Percentiles rank a stretch among this genome's conserved stretches.
These are phyloP conservation scores for Pisolithus marmoratus DNA, from an alignment of 768 basidiomycete genomes.

Conservation along the genomic window DNA sequence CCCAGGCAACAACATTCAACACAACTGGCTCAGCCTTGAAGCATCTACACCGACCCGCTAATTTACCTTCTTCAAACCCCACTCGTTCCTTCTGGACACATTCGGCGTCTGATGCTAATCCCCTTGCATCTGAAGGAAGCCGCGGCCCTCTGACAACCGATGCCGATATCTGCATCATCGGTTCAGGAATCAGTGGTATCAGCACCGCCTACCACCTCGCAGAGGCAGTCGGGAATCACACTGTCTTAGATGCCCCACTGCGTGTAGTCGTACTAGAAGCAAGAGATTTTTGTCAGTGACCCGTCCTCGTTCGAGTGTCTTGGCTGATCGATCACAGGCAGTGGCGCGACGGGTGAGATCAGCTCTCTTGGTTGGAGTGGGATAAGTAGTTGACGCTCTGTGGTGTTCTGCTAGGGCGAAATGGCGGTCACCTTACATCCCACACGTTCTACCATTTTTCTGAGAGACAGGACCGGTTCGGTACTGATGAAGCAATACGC, in stretches of 20 bases:
- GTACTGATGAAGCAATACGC: constrained; percentile 49
- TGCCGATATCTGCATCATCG: constrained; percentile 74
- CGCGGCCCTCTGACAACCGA: constrained; percentile 48
- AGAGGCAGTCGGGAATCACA: constrained; percentile 18
- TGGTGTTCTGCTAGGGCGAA: constrained; percentile 46
- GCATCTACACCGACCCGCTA: constrained; percentile 7
- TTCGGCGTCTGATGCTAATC: constrained; percentile 51
- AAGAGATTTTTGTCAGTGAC: constrained; percentile 71
- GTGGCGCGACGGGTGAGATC: constrained; percentile 66
- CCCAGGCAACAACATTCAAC: no score
- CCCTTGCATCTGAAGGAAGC: constrained; percentile 64
- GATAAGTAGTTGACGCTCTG: background rate
- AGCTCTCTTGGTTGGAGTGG: constrained; percentile 1
- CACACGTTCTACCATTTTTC: constrained; percentile 42
- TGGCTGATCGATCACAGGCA: constrained; percentile 36
- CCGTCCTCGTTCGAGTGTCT: background rate
- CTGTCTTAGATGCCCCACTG: constrained; percentile 19
- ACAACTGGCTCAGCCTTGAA: no score
- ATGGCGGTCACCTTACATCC: constrained; percentile 72
- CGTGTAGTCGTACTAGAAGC: constrained; percentile 74
- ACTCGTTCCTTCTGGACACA: constrained; percentile 74
- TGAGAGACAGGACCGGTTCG: constrained; percentile 33
- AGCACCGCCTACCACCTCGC: constrained; percentile 70
- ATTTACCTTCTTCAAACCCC: constrained; percentile 54
- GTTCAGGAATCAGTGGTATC: constrained; percentile 75